Percentiles rank a stretch among this genome's conserved stretches.
Conservation (phyloP, 768 basidiomycete species). For the Tylopilus sp. region DNA sequence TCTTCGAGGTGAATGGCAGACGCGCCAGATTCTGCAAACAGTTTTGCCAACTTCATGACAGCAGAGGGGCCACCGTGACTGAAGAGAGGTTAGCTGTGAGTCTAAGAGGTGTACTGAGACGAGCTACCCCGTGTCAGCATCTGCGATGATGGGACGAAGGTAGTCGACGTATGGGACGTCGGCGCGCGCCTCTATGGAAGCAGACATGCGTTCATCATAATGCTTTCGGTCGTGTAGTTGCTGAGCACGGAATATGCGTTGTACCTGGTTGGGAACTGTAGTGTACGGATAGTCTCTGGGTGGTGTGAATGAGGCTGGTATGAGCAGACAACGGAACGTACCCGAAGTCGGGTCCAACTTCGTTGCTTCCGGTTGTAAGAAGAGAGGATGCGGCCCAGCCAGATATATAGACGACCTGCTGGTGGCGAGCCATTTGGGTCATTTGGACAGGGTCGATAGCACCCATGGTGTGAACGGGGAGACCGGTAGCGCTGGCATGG, state of each 20-base stretch:
- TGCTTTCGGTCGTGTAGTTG: slow-evolving; percentile 92
- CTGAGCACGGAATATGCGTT: slow-evolving; percentile 87
- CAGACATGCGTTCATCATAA: slow-evolving; percentile 78
- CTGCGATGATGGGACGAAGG: slow-evolving; percentile 88
- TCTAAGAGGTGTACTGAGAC: background rate
- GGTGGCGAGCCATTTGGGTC: slow-evolving; percentile 88
- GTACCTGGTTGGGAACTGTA: slow-evolving; percentile 94
- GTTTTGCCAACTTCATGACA: slow-evolving; percentile 91
- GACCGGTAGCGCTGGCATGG: slow-evolving; percentile 55
- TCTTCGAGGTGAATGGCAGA: slow-evolving; percentile 92
- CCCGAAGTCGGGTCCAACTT: slow-evolving; percentile 92
- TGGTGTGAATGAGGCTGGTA: background rate
- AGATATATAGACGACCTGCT: slow-evolving; percentile 87
- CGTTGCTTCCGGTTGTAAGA: slow-evolving; percentile 85
- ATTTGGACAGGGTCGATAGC: slow-evolving; percentile 93
- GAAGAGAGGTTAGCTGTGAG: slow-evolving; percentile 7
- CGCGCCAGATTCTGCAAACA: slow-evolving; percentile 94
- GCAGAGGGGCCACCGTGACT: slow-evolving; percentile 92
- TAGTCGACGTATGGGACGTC: slow-evolving; percentile 84
- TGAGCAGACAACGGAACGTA: slow-evolving; percentile 20
- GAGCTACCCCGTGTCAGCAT: slow-evolving; percentile 87
- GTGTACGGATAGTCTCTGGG: slow-evolving; percentile 91
- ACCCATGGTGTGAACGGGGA: slow-evolving; percentile 87
- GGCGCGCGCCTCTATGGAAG: slow-evolving; percentile 57
- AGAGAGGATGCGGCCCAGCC: slow-evolving; percentile 90